phyloP scores from a whole-genome alignment of 306 rosid genomes.

The Cucumis melo region DNA sequence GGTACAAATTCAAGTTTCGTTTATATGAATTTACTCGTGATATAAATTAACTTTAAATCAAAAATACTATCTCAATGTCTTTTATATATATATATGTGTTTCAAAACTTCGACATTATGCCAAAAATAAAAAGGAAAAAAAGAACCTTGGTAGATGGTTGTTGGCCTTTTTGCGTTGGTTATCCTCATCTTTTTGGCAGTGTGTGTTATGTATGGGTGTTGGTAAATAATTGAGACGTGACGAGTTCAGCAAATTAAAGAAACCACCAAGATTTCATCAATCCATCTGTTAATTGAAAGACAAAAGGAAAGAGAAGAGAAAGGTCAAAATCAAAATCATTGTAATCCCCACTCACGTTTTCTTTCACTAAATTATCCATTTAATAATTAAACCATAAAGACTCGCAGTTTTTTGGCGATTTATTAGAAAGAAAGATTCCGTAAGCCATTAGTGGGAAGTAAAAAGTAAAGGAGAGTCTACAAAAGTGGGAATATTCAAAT shows the following conservation, averaged over 20 bases:
- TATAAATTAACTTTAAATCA: no score
- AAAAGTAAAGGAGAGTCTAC: background rate
- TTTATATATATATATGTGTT: no score
- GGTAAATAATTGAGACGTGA: background rate
- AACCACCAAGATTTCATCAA: background rate
- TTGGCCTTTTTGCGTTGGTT: background rate
- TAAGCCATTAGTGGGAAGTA: background rate
- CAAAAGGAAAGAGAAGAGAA: no score
- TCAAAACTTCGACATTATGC: background rate
- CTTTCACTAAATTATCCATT: background rate
- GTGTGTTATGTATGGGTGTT: background rate
- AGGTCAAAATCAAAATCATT: background rate
- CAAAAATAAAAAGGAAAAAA: background rate
- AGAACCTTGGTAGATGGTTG: background rate
- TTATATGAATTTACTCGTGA: no score
- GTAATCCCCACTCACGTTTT: background rate
- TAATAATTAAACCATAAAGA: no score
- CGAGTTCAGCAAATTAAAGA: background rate
- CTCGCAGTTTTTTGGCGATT: background rate
- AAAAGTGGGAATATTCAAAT: background rate
- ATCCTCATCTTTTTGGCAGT: background rate
- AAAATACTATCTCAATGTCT: no score
- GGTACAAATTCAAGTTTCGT: no score
- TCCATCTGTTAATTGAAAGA: background rate
- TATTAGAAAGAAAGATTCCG: background rate